These are phyloP conservation scores for Neoarthrinium moseri DNA, from an alignment of 2,329 filamentous ascomycete species.

Conservation along the genomic window DNA sequence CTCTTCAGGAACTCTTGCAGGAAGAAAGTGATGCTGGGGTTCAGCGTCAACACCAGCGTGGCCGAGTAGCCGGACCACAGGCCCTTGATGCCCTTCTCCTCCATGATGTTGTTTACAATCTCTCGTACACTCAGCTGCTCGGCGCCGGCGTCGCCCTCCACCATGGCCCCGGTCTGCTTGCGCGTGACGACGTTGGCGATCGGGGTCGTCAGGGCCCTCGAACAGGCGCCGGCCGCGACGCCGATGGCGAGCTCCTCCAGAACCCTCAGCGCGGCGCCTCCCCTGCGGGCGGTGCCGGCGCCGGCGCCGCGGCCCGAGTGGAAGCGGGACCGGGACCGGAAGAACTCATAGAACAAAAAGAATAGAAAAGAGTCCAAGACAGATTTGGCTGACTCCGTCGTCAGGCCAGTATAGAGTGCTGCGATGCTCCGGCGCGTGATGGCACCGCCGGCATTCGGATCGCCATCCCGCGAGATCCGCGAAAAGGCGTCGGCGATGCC, in stretches of 20 bases:
- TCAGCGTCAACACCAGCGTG: conserved; percentile 75
- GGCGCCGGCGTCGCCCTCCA: conserved; percentile 18
- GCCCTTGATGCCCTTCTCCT: conserved; percentile 69
- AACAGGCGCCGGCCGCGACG: conserved; percentile 69
- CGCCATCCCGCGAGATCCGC: conserved; percentile 57
- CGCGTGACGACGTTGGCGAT: conserved; percentile 79
- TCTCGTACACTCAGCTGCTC: conserved; percentile 44
- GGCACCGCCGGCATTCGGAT: conserved; percentile 12
- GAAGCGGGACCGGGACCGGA: conserved; percentile 27
- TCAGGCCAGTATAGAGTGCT: conserved; percentile 61
- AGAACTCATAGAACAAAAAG: conserved; percentile 74
- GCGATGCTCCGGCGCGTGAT: conserved; percentile 64
- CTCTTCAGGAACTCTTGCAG: conserved; percentile 72
- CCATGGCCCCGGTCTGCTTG: conserved; percentile 66
- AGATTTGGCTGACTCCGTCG: conserved; percentile 61
- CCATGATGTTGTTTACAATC: conserved; percentile 62
- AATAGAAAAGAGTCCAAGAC: conserved; percentile 72
- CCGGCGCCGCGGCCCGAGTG: too few species aligned
- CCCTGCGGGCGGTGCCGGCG: conserved; percentile 19
- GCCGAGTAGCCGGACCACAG: conserved; percentile 91
- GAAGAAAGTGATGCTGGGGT: conserved; percentile 84
- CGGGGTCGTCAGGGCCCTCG: conserved; percentile 76
- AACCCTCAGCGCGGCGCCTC: conserved; percentile 46
- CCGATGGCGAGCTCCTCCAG: conserved; percentile 75
- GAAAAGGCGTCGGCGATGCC: conserved; percentile 67